phyloP scores from a whole-genome alignment of 2,329 filamentous ascomycete species.

The Zasmidium citrigriseum region DNA sequence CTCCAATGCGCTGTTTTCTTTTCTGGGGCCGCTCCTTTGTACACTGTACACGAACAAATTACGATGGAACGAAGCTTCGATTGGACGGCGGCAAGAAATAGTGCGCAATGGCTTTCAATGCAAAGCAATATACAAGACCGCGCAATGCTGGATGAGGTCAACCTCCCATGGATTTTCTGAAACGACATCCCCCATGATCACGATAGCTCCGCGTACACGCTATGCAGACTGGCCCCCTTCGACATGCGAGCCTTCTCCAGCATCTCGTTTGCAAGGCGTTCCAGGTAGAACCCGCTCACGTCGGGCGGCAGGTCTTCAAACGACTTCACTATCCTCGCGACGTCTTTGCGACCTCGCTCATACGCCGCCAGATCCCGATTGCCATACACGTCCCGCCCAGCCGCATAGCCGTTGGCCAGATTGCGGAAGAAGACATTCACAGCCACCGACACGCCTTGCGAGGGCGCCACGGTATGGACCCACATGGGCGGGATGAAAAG shows the following conservation, averaged over 20 bases:
- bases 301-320: slow-evolving; percentile 68
- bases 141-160: neutral
- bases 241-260: slow-evolving; percentile 30
- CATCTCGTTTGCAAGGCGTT: slow-evolving; percentile 71
- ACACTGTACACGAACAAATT: neutral
- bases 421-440: slow-evolving; percentile 90
- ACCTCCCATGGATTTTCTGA: neutral
- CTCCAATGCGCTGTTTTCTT: neutral
- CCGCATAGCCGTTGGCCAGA: slow-evolving; percentile 60
- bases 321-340: slow-evolving; percentile 64
- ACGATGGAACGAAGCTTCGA: too few species aligned
- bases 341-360: slow-evolving; percentile 74
- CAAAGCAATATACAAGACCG: too few species aligned
- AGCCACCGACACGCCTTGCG: slow-evolving; percentile 55
- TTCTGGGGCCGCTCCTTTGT: neutral
- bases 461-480: slow-evolving; percentile 72
- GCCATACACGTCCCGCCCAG: slow-evolving; percentile 81
- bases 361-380: slow-evolving; percentile 84
- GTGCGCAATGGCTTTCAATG: too few species aligned
- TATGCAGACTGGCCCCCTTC: slow-evolving; percentile 1
- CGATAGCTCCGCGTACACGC: slow-evolving; percentile 2
- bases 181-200: neutral
- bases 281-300: slow-evolving; percentile 73
- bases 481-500: slow-evolving; percentile 81
- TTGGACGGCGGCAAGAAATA: neutral